Evolutionary conservation across 495 filamentous ascomycete species (phyloP), one percentile per base, ranked within the genome.

Genomic region (Apodospora peruviana): DNA sequence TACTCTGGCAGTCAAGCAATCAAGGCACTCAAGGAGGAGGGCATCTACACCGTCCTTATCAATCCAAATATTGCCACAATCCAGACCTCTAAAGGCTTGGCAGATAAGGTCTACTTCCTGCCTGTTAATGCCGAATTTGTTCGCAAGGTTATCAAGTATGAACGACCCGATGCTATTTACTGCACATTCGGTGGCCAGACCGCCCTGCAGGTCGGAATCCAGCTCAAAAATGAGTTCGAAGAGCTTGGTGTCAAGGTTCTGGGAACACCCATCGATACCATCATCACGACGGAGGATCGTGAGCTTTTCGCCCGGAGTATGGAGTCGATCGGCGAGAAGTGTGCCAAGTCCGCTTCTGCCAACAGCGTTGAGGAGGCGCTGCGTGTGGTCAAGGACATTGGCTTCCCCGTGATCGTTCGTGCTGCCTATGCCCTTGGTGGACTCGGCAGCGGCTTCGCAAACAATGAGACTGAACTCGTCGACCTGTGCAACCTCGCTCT

Each of bases 1-100:
- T 96, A 97, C 69, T 96, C 91, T n/a, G 91, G 91, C 65, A 87
- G 82, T 64, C 81, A 94, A 67, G 91, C 91, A 22, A 87, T 97
- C 59, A 97, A 97, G 75, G 91, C 91, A 16, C 72, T 98, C 48
- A 98, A 96, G 70, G 91, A 96, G 68, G 91, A 94, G 56, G 86
- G 87, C 51, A 90, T 98, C 52, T 84, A 88, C 57, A 95, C 93
- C 2, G 84, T 98, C 50, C 81, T 98, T 47, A 91, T 98, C 73
- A 98, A 98, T 69, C 93, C 91, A 40, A 98, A 98, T 67, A 98
- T 98, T 57, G 91, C 91, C 32, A 98, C 91, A 22, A 98, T 98
- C 59, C 91, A 98, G 69, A 98, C 91, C 29, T 91, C 95, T 20
- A 94, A 96, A 73, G 95, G 95, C 55, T 79, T 98, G 43, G 91